Base-by-base conservation (phyloP, 2,329 filamentous ascomycete genomes). In the Dothistroma pini region DNA sequence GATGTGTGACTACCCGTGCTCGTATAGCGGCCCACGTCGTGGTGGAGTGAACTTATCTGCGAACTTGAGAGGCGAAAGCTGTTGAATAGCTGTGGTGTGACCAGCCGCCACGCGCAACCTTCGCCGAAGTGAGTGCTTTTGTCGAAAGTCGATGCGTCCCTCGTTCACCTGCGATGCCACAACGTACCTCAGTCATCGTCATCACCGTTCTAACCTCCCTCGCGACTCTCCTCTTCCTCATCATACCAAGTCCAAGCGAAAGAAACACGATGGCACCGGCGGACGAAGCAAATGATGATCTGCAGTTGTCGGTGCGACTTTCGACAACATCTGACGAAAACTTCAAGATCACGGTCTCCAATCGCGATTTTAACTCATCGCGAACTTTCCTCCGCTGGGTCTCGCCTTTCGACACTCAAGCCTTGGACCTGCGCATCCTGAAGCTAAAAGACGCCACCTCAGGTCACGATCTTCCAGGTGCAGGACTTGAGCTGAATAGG, bases 371-470 rank as follows among this genome's bases (percentile, higher is more conserved):
- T n/a, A 5, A 10, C 10, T 10, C 5, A 25, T 2, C 44, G 9
- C 44, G 44, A 19, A 58, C 49, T 1, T 47, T 77, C 14, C 64
- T 76, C 25, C 74, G 69, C 67, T 79, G 76, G 76, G 70, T 72
- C 55, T 75, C 74, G 5, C 74, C 75, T 11, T 66, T 77, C 32
- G 75, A 79, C 54, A 59, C 70, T 5, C 65, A 71, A 34, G 76
- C 75, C 6, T 57, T 74, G 12, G 74, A 75, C 29, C 69, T 75
- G 1, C 75, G 75, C 25, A 68, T 78, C 6, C 74, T 78, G 63
- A 70, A 63, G 11, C 66, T 77, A 16, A 62, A 62, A 10, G 64
- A 76, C 55, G 63, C 60, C 19, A 64, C 65, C 0, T 69, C 69
- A 12, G 71, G 69, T 1, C 56, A 70, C 2, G 68, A 72, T 25